Base-by-base conservation (phyloP, 2,329 filamentous ascomycete species). In the Pseudogymnoascus sp. region DNA sequence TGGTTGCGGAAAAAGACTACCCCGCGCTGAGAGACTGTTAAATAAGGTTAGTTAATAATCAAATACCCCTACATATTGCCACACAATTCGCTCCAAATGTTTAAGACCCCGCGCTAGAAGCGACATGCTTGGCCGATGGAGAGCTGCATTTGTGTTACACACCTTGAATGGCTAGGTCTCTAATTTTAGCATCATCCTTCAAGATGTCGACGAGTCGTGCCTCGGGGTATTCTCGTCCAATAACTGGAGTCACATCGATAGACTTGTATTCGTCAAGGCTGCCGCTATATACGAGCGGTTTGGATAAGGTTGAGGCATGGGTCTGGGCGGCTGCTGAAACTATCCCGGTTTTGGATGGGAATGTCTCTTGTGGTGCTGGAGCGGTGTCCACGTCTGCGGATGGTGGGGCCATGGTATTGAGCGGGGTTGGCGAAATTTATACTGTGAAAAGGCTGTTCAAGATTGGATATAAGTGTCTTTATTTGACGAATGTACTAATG, bases 1-100 rank as follows among this genome's bases (percentile, higher is more conserved):
- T 82, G 80, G 47, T 76, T 75, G 50, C 79, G 77, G 71, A 82
- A 81, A 71, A 82, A 82, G 15, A 81, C 76, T 0, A 82, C 79
- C 1, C 80, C 79, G 6, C 79, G 74, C 63, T 80, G 75, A 2
- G 78, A 81, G 57, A 82, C 79, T 79, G 43, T 25, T 28, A 2
- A 47, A n/a, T n/a, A 22, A 25, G 28, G 25, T 12, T 25, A 6
- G 41, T 47, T 12, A 47, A 20, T 25, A 25, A 25, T 25, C 5
- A 25, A 25, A 25, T 25, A 25, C 22, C 22, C 22, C 4, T 25
- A 2, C 22, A 5, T 5, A 4, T 4, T 4, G 22, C 22, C 22
- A 25, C 3, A 25, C 22, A 25, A 25, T 25, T 4, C 3, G 5
- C 22, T 5, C 22, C 22, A 25, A 25, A 25, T 8, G 2, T 39